Conservation (phyloP, 2,329 filamentous ascomycete genomes). For the Penicillium brevicompactum region DNA sequence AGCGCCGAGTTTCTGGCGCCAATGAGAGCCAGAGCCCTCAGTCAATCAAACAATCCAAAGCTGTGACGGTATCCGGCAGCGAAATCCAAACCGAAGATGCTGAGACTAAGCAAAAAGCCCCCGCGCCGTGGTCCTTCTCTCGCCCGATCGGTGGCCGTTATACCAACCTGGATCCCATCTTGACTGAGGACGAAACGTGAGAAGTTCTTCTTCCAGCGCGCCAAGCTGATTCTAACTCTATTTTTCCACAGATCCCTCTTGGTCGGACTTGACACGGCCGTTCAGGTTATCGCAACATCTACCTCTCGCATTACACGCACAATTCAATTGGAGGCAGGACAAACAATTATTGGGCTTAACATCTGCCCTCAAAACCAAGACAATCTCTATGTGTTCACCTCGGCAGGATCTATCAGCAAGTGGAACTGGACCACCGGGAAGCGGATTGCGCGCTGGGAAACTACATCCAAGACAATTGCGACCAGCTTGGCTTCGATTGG, state of each 20-base stretch:
- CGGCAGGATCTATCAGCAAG: constrained; percentile 53
- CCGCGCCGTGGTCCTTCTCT: constrained; percentile 50
- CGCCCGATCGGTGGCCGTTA: constrained; percentile 58
- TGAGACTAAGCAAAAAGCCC: constrained; percentile 14
- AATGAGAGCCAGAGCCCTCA: constrained; percentile 29
- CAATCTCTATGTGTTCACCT: constrained; percentile 57
- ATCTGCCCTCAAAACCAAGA: constrained; percentile 55
- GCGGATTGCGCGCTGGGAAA: constrained; percentile 48
- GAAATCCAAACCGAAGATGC: constrained; percentile 10
- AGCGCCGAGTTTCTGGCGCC: constrained; percentile 32
- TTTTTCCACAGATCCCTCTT: constrained; percentile 65
- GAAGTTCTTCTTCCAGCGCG: constrained; percentile 16
- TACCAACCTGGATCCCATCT: constrained; percentile 57
- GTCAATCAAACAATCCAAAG: constrained; percentile 18
- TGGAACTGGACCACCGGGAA: constrained; percentile 61
- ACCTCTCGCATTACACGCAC: constrained; percentile 79
- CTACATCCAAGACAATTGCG: constrained; percentile 39
- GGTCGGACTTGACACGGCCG: constrained; percentile 70
- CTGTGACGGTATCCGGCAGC: constrained; percentile 20
- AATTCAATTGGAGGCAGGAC: constrained; percentile 58
- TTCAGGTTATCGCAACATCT: constrained; percentile 78
- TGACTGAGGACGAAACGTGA: constrained; percentile 60
- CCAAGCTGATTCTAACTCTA: constrained; percentile 11
- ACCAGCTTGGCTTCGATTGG: constrained; percentile 27
- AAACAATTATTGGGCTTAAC: constrained; percentile 54